Percentiles rank a stretch among this genome's conserved stretches.
Conservation (phyloP, 2,329 filamentous ascomycete species). For the Paramyrothecium sp. region DNA sequence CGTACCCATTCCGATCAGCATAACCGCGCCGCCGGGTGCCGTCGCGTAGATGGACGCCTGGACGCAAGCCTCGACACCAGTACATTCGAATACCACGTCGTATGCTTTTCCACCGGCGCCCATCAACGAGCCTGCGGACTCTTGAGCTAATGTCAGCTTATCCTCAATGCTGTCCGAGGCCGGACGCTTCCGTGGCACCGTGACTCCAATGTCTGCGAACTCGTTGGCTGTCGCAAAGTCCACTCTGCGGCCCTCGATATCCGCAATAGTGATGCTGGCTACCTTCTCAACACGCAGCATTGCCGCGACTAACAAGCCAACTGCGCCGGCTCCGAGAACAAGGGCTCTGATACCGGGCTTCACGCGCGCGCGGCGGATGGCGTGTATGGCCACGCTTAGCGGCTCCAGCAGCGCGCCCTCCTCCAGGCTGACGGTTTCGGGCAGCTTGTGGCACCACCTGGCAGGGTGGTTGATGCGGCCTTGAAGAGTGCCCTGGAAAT, state of each 20-base stretch:
- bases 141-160: constrained; percentile 17
- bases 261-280: constrained; percentile 11
- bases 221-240: constrained; percentile 30
- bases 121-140: constrained; percentile 9
- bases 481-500: constrained; percentile 3
- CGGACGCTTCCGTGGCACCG: constrained; percentile 10
- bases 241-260: constrained; percentile 28
- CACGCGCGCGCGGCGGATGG: constrained; percentile 18
- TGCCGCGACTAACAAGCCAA: constrained; percentile 7
- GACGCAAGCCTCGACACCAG: constrained; percentile 13
- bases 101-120: not conserved
- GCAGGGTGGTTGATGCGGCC: not conserved
- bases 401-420: not conserved
- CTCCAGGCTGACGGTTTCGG: not conserved
- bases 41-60: constrained; percentile 22
- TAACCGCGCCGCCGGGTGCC: constrained; percentile 49
- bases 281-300: constrained; percentile 19
- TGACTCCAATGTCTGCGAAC: constrained; percentile 24
- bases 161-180: constrained; percentile 10
- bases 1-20: constrained; percentile 59
- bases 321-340: constrained; percentile 1
- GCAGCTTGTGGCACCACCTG: constrained; percentile 2
- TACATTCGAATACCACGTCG: constrained; percentile 15
- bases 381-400: constrained; percentile 40
- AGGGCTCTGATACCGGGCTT: not conserved